Percentiles rank a stretch among this genome's conserved stretches.
phyloP scores from a whole-genome alignment of 2,329 filamentous ascomycete species.

The Pseudogymnoascus sp. region DNA sequence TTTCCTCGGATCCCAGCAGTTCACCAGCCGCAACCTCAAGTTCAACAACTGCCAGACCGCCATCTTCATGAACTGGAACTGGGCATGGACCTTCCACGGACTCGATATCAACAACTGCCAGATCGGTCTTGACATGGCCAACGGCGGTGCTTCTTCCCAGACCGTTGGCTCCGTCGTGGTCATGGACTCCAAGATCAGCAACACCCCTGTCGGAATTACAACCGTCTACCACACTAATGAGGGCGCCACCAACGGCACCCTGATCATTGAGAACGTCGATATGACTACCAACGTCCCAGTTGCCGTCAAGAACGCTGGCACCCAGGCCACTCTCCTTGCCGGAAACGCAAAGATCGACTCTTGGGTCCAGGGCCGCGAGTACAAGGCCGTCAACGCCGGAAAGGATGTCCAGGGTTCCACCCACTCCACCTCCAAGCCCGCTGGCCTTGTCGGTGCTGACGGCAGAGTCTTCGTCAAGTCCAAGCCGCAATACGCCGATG shows the following conservation, averaged over 20 bases:
- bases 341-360: slow-evolving; percentile 63
- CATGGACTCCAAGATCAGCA: slow-evolving; percentile 70
- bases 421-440: slow-evolving; percentile 54
- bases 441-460: slow-evolving; percentile 51
- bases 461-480: slow-evolving; percentile 73
- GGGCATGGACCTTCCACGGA: slow-evolving; percentile 76
- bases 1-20: slow-evolving; percentile 81
- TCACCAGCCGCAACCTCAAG: slow-evolving; percentile 73
- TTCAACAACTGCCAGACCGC: slow-evolving; percentile 80
- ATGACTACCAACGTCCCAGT: slow-evolving; percentile 59
- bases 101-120: slow-evolving; percentile 65
- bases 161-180: slow-evolving; percentile 80
- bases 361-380: slow-evolving; percentile 75
- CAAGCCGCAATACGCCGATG: slow-evolving; percentile 78
- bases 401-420: slow-evolving; percentile 54
- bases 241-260: slow-evolving; percentile 66
- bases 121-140: slow-evolving; percentile 74
- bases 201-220: slow-evolving; percentile 68
- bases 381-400: slow-evolving; percentile 42
- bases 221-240: slow-evolving; percentile 62
- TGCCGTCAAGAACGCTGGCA: slow-evolving; percentile 56
- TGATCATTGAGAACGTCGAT: slow-evolving; percentile 86
- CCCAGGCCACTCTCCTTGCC: slow-evolving; percentile 53
- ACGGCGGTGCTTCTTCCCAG: slow-evolving; percentile 52
- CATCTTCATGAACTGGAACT: slow-evolving; percentile 88